Percentiles rank a stretch among this genome's conserved stretches.
Evolutionary conservation across 768 basidiomycete species (phyloP).

Genomic region (Exidia glandulosa): DNA sequence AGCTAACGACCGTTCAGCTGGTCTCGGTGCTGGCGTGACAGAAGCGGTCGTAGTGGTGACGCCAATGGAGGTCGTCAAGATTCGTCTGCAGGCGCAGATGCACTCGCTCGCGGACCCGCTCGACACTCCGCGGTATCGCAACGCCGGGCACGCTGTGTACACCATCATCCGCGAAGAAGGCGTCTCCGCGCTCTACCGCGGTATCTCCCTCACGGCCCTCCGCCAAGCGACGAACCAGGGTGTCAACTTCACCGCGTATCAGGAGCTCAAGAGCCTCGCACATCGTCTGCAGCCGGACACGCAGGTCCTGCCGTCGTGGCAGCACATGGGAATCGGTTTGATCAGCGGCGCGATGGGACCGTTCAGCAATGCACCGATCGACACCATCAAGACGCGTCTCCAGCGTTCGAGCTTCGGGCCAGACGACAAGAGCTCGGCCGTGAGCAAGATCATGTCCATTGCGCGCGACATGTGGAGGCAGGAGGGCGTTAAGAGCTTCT

Average conservation of each 20-base stretch:
- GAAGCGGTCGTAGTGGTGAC: slow-evolving; percentile 93
- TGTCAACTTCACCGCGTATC: slow-evolving; percentile 97
- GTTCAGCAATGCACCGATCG: slow-evolving; percentile 93
- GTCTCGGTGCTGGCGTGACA: slow-evolving; percentile 88
- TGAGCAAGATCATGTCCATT: slow-evolving; percentile 72
- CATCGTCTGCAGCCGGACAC: slow-evolving; percentile 69
- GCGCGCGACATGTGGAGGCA: slow-evolving; percentile 86
- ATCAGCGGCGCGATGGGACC: slow-evolving; percentile 98
- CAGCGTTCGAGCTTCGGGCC: slow-evolving; percentile 31
- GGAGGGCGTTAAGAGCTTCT: slow-evolving; percentile 86
- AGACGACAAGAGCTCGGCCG: slow-evolving; percentile 36
- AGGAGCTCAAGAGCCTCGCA: slow-evolving; percentile 84
- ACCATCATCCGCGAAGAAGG: slow-evolving; percentile 93
- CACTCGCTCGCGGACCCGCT: slow-evolving; percentile 95
- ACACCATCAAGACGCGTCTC: slow-evolving; percentile 77
- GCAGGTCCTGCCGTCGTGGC: slow-evolving; percentile 78
- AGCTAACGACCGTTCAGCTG: slow-evolving; percentile 41
- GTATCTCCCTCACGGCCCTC: slow-evolving; percentile 85
- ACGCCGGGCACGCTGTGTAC: slow-evolving; percentile 94
- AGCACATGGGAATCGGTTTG: slow-evolving; percentile 90
- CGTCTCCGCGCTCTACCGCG: slow-evolving; percentile 71
- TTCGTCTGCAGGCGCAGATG: slow-evolving; percentile 92
- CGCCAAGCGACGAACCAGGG: slow-evolving; percentile 98
- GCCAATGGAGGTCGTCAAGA: slow-evolving; percentile 99
- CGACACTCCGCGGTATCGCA: slow-evolving; percentile 87